Base-by-base conservation (phyloP, 2,329 filamentous ascomycete genomes). In the Beauveria asiatica region DNA sequence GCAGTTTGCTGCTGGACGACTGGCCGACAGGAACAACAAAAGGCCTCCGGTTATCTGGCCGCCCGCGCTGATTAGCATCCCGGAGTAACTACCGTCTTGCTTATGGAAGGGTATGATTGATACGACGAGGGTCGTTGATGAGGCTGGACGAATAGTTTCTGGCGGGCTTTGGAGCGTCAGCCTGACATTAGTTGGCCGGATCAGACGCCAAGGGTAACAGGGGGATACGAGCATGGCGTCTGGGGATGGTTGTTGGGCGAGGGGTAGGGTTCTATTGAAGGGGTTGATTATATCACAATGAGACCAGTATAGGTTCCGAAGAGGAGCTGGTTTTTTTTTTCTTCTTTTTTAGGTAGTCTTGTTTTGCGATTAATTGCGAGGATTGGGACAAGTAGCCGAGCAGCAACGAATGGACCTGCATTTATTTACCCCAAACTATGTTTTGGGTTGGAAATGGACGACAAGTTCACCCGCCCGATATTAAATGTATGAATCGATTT, bases 401-500 rank as follows among this genome's bases (percentile, higher is more conserved):
- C 44, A 39, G 46, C 39, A 48, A 51, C 13, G 39, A 45, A 41
- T n/a, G 21, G 25, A 37, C 25, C 16, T 51, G 56, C n/a, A 51
- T 58, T 33, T 58, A 58, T 33, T 30, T 42, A 58, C 46, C 37
- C 23, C 13, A 46, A 52, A 21, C 39, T 59, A 53, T 37, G 37
- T 42, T 27, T 46, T 39, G 46, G 49, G 25, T 16, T 27, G 37
- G 39, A 13, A 25, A 45, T 13, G 16, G 57, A n/a, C 23, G 10
- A 39, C 11, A 17, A 30, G 13, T 21, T 33, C 16, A 33, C 16
- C 19, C 17, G 6, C n/a, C 37, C 13, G 16, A 51, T 13, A 27
- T 44, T 37, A 51, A n/a, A 8, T 58, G 37, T 45, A 51, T 58
- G 46, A 58, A 58, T 23, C 44, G 37, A 58, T 45, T 58, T 52